Percentiles rank a stretch among this genome's conserved stretches.
Conservation (phyloP, 371 early-diverging fungal genomes). For the Nematocida homosporus region DNA sequence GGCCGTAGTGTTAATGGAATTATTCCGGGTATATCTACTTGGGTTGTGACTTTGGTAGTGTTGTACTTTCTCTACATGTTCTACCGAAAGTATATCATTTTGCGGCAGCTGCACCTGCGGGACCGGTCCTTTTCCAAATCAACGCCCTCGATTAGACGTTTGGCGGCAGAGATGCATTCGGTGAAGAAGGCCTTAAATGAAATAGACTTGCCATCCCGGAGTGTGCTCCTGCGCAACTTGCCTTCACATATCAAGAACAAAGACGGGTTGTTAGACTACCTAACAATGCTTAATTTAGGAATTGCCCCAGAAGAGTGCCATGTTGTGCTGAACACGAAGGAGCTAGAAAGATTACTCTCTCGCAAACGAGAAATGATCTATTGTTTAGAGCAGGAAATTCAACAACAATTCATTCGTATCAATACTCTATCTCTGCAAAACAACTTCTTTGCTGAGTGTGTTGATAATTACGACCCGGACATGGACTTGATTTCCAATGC, state of each 20-base stretch:
- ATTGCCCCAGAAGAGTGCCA: constrained; percentile 55
- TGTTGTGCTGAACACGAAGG: constrained; percentile 61
- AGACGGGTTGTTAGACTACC: constrained; percentile 56
- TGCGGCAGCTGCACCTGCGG: constrained; percentile 66
- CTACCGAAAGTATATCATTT: constrained; percentile 65
- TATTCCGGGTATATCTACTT: constrained; percentile 40
- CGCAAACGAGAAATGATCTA: constrained; percentile 56
- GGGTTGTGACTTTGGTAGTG: constrained; percentile 57
- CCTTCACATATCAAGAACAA: constrained; percentile 64
- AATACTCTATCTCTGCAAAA: constrained; percentile 22
- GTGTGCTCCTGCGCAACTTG: constrained; percentile 60
- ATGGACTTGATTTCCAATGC: constrained; percentile 54
- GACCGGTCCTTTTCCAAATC: constrained; percentile 66
- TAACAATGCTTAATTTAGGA: constrained; percentile 60
- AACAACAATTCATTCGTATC: constrained; percentile 52
- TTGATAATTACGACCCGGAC: constrained; percentile 15
- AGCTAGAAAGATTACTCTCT: constrained; percentile 52
- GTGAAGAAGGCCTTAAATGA: constrained; percentile 55
- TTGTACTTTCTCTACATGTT: constrained; percentile 68
- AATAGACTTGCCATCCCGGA: constrained; percentile 61
- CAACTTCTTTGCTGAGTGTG: constrained; percentile 20
- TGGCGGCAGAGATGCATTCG: constrained; percentile 34
- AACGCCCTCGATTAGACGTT: constrained; percentile 60
- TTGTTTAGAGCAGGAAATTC: constrained; percentile 65
- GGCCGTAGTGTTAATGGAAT: constrained; percentile 12